Conservation (phyloP, 2,329 filamentous ascomycete species). For the Fusarium napiforme region DNA sequence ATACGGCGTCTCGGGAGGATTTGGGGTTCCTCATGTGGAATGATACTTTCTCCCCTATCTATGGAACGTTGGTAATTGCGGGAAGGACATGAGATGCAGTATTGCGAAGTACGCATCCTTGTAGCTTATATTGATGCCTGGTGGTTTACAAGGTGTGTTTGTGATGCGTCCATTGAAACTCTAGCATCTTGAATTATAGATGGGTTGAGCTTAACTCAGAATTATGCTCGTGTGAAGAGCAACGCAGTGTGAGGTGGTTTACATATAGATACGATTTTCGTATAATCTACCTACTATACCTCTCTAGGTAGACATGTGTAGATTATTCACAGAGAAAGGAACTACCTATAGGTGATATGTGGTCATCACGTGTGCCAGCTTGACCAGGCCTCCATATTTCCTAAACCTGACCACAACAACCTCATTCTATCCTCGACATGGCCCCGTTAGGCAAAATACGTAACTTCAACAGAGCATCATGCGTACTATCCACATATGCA, state of each 20-base stretch:
- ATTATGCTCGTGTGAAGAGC: neutral
- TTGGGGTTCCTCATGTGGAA: constrained; percentile 40
- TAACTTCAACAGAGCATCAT: constrained; percentile 6
- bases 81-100: constrained; percentile 22
- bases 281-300: neutral
- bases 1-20: constrained; percentile 45
- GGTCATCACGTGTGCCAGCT: constrained; percentile 30
- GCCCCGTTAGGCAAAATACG: neutral
- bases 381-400: neutral
- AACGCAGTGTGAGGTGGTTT: neutral
- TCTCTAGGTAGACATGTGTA: neutral
- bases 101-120: constrained; percentile 32
- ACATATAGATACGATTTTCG: neutral
- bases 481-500: constrained; percentile 9
- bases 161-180: constrained; percentile 8
- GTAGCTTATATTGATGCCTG: constrained; percentile 37
- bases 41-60: constrained; percentile 30
- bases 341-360: neutral
- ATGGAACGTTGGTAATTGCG: constrained; percentile 38
- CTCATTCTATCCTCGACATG: constrained; percentile 10
- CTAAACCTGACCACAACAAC: neutral
- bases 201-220: neutral
- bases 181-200: constrained; percentile 6
- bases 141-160: constrained; percentile 10
- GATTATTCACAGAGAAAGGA: neutral